A percentile compares a stretch with the other conserved stretches of the same genome.
Conservation (phyloP, 1,284 basidiomycete species). For the Xerocomus nothofagi region DNA sequence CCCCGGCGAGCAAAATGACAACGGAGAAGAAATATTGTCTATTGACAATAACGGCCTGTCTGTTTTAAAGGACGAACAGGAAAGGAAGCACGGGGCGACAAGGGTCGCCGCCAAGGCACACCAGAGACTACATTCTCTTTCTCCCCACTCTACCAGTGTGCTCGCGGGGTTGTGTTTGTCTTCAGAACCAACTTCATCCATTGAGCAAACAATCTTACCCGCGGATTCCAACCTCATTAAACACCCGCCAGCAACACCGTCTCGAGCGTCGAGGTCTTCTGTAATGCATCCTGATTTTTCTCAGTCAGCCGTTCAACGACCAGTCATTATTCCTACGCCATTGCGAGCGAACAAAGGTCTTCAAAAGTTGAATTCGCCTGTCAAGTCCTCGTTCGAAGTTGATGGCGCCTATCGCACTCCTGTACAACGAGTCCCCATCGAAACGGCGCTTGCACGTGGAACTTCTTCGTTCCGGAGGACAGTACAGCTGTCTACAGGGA, state of each 20-base stretch:
- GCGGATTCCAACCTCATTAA: neutral
- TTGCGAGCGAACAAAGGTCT: constrained; percentile 13
- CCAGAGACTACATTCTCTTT: constrained; percentile 34
- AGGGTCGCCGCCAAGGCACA: constrained; percentile 1
- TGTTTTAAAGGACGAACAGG: neutral
- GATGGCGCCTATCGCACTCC: constrained; percentile 51
- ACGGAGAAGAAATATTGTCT: neutral
- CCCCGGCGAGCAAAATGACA: neutral
- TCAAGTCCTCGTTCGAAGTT: constrained; percentile 37
- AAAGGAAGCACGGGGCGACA: constrained; percentile 2
- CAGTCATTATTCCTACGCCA: constrained; percentile 23
- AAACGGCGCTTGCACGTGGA: constrained; percentile 48
- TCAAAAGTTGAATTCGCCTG: constrained; percentile 30
- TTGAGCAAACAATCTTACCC: constrained; percentile 3
- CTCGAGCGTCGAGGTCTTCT: constrained; percentile 10
- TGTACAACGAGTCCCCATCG: constrained; percentile 58
- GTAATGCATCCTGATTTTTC: constrained; percentile 15
- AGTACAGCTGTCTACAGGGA: constrained; percentile 24
- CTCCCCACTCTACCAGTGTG: constrained; percentile 37
- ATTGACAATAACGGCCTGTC: constrained; percentile 4
- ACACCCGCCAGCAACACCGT: constrained; percentile 13
- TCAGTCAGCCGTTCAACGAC: constrained; percentile 20
- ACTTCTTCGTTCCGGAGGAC: constrained; percentile 50
- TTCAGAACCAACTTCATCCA: constrained; percentile 2
- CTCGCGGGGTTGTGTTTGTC: constrained; percentile 33